Percentiles rank a stretch among this genome's conserved stretches.
phyloP scores from a whole-genome alignment of 768 basidiomycete species.

The Amyloporia xantha region DNA sequence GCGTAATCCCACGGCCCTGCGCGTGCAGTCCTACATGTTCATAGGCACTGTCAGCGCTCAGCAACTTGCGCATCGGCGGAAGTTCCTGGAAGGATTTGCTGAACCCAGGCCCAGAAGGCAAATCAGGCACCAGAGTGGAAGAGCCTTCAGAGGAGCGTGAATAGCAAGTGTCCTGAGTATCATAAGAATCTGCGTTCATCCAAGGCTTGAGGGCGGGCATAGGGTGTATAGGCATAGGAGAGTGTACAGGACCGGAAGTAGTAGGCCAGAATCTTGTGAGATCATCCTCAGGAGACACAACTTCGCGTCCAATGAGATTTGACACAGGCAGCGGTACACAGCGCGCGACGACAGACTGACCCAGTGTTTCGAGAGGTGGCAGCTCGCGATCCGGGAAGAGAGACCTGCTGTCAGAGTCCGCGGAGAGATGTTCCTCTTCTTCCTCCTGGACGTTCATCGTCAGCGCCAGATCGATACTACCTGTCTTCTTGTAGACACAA shows the following conservation, averaged over 20 bases:
- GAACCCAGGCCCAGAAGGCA: not conserved
- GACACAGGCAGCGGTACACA: not conserved
- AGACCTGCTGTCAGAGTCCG: not conserved
- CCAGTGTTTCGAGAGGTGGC: no score
- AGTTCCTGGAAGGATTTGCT: not conserved
- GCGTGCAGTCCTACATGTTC: not conserved
- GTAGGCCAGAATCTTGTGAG: not conserved
- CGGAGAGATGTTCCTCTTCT: not conserved
- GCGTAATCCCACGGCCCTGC: not conserved
- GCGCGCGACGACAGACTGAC: not conserved
- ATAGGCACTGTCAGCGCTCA: not conserved
- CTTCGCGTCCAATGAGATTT: not conserved
- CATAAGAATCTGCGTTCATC: not conserved
- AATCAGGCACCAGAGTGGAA: not conserved
- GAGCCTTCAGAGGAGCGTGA: not conserved
- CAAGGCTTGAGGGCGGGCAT: not conserved
- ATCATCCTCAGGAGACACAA: not conserved
- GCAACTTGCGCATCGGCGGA: not conserved
- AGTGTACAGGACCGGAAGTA: not conserved
- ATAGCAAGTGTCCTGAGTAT: not conserved
- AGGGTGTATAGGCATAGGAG: not conserved
- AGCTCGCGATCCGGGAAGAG: not conserved
- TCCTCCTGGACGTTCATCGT: not conserved
- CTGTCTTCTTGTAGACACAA: slow-evolving; percentile 45
- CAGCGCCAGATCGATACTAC: slow-evolving; percentile 18